phyloP scores from a whole-genome alignment of 2,329 filamentous ascomycete genomes.

The Tricladium varicosporioides region DNA sequence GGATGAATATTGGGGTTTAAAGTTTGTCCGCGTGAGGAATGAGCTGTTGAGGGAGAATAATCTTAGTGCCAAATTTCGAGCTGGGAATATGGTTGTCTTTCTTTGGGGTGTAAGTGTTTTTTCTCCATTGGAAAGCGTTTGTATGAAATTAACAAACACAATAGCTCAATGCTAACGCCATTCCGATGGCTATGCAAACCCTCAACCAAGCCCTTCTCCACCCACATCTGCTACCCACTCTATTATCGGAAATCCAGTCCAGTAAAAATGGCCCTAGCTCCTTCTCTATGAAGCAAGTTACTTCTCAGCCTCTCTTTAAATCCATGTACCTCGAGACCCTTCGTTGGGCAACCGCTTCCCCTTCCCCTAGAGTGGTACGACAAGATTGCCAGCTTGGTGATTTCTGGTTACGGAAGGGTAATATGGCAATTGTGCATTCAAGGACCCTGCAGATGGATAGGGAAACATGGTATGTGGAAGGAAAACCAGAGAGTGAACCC shows the following conservation, averaged over 20 bases:
- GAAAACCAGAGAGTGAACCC: slow-evolving; percentile 6
- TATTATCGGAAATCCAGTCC: slow-evolving; percentile 8
- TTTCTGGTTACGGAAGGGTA: slow-evolving; percentile 13
- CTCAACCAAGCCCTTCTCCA: slow-evolving; percentile 8
- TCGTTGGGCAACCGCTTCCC: slow-evolving; percentile 18
- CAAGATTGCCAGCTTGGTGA: slow-evolving; percentile 14
- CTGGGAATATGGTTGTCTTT: slow-evolving; percentile 15
- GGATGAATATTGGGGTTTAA: slow-evolving; percentile 17
- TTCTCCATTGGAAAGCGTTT: not conserved
- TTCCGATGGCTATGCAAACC: slow-evolving; percentile 15
- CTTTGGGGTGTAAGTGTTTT: slow-evolving; percentile 16
- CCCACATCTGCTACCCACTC: slow-evolving; percentile 2
- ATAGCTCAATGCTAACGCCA: slow-evolving; percentile 17
- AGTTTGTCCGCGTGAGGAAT: slow-evolving; percentile 8
- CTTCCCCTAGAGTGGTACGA: slow-evolving; percentile 14
- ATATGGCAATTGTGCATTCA: slow-evolving; percentile 17
- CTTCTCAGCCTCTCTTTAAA: slow-evolving; percentile 9
- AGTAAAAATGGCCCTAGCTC: not conserved
- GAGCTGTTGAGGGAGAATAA: slow-evolving; percentile 9
- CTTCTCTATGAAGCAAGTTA: slow-evolving; percentile 7
- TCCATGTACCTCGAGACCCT: slow-evolving; percentile 16
- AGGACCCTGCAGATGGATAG: slow-evolving; percentile 15
- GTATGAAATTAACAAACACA: not conserved
- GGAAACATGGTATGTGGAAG: slow-evolving; percentile 10
- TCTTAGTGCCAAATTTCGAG: slow-evolving; percentile 12